phyloP scores from a whole-genome alignment of 768 basidiomycete genomes.

The Tephrocybe sp. region DNA sequence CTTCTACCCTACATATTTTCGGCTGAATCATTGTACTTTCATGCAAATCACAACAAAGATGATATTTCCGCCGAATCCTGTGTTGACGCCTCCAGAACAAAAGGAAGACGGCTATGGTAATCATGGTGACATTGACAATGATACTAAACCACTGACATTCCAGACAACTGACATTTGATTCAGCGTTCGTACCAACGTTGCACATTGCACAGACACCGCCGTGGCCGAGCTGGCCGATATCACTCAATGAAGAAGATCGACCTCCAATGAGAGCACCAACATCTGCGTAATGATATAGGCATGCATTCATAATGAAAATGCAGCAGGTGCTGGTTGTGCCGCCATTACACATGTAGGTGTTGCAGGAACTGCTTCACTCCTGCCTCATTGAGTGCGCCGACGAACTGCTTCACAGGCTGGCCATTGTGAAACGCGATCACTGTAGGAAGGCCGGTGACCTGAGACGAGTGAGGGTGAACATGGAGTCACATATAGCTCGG shows the following conservation, averaged over 20 bases:
- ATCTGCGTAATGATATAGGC: background rate
- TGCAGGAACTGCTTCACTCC: conserved; percentile 47
- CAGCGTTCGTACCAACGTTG: too few relatives aligned
- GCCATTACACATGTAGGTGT: conserved; percentile 27
- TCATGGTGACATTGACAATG: background rate
- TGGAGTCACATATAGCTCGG: background rate
- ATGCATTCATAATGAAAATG: background rate
- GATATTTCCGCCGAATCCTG: background rate
- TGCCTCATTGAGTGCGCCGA: conserved; percentile 53
- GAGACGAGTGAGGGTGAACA: background rate
- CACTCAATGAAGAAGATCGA: background rate
- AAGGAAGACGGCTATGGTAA: background rate
- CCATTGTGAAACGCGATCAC: conserved; percentile 77
- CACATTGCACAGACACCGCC: background rate
- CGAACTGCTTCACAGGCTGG: conserved; percentile 55
- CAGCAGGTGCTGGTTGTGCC: background rate
- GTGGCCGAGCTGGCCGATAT: background rate
- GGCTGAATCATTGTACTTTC: background rate
- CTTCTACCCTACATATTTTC: background rate
- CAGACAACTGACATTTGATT: background rate
- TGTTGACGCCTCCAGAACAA: background rate
- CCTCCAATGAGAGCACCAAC: background rate
- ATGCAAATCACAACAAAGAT: background rate
- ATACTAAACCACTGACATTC: too few relatives aligned
- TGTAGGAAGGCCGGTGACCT: conserved; percentile 80